Base-by-base conservation (phyloP, 192 early-diverging fungal species). In the Linderina pennispora region DNA sequence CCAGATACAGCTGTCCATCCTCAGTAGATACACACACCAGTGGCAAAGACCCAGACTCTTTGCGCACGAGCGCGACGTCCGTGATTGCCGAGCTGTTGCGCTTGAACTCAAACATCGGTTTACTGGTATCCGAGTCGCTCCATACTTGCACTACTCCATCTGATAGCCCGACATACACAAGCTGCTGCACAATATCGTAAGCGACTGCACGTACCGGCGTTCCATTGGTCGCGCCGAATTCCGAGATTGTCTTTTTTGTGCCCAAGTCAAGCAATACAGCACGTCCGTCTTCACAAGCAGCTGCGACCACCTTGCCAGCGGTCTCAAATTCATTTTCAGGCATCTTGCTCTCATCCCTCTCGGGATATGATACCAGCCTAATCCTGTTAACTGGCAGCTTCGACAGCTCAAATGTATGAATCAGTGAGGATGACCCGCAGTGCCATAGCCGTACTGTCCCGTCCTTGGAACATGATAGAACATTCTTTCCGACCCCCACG, bases 401-500 rank as follows among this genome's bases (percentile, higher is more conserved):
- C n/a, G 67, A 70, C n/a, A 70, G 25, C 2, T 15, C 36, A 35
- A 59, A 70, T 0, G 51, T 52, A 36, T 59, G 52, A 17, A 70
- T 24, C 2, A 51, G 32, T 0, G 44, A n/a, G 2, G 59, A 38
- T 2, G 41, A 22, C 18, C 62, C 69, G 47, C 69, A 73, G 36
- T 65, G 39, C 69, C 69, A 73, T 23, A 73, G 54, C 13, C 62
- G 31, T 18, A 73, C 53, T 2, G 62, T 44, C 20, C 74, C 74
- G 41, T 76, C 74, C 22, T 49, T 54, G 8, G 55, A 48, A 6
- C 62, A 36, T 3, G 74, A 86, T 15, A 89, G 19, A 16, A 89
- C 74, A 45, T 82, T 85, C 54, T 77, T 71, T 51, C 87, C 87
- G 17, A 59, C 46, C 19, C 70, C 78, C 11, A 87, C 67, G 10